A percentile compares a stretch with the other conserved stretches of the same genome.
Conservation (phyloP, 2,329 filamentous ascomycete genomes). For the Diplodia mutila region DNA sequence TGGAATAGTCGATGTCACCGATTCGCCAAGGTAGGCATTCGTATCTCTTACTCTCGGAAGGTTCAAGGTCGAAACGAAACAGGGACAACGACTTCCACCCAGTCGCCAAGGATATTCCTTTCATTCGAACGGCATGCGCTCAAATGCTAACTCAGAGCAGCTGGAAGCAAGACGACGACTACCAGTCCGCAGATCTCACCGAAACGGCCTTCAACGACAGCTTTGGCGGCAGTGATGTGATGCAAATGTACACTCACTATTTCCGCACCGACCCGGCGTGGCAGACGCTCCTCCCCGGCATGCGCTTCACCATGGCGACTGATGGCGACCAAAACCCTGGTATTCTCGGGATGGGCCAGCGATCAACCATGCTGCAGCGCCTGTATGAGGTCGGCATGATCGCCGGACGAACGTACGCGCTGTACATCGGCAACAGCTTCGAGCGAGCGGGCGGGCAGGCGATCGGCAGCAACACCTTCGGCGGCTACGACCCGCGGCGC, state of each 20-base stretch:
- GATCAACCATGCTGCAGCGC: constrained; percentile 46
- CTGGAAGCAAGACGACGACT: constrained; percentile 9
- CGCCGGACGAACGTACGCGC: constrained; percentile 46
- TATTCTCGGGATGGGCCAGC: constrained; percentile 46
- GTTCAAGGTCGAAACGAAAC: too few relatives aligned
- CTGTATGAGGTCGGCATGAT: constrained; percentile 42
- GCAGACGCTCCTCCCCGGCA: constrained; percentile 41
- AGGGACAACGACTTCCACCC: too few relatives aligned
- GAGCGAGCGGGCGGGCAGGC: constrained; percentile 46
- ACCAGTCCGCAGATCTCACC: not conserved
- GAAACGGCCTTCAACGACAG: constrained; percentile 32
- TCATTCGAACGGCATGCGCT: not conserved
- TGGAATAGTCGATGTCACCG: constrained; percentile 38
- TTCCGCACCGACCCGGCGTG: constrained; percentile 45
- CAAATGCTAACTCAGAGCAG: not conserved
- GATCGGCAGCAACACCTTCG: constrained; percentile 49
- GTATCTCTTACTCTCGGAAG: not conserved
- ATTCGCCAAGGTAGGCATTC: constrained; percentile 39
- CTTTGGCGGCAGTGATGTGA: constrained; percentile 39
- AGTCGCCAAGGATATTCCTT: not conserved
- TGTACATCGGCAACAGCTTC: constrained; percentile 50
- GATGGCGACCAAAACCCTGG: constrained; percentile 38
- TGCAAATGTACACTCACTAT: constrained; percentile 47
- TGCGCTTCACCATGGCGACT: constrained; percentile 41
- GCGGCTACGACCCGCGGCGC: constrained; percentile 49